Base-by-base conservation (phyloP, 495 filamentous ascomycete species). In the Parachaetomium inaequale region DNA sequence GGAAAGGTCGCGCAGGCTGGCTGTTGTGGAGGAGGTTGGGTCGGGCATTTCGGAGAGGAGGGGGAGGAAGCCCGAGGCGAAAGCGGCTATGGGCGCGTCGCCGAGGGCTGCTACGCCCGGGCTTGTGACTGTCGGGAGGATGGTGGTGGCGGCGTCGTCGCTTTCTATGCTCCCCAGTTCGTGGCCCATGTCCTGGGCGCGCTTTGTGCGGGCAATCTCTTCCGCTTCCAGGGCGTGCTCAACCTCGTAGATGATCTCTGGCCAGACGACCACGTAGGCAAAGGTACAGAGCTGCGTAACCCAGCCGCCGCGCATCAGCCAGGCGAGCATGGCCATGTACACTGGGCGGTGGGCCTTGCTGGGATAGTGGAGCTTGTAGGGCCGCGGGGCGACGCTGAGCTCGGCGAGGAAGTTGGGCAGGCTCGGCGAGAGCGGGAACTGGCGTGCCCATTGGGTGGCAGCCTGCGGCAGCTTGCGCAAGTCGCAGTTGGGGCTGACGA, bases 281-380 rank as follows among this genome's bases (percentile, higher is more conserved):
- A 93, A 98, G 15, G 89, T 90, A 58, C 93, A 86, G 2, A 98
- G 81, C 72, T 96, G 92, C 2, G 88, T 94, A 0, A 96, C 93
- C 88, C 93, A 96, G 28, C 92, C 91, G 58, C 90, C 88, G 55
- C 92, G 87, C 70, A 98, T 82, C 21, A 98, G 79, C 91, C 93
- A 98, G 14, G 90, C 92, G 7, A 98, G 78, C 69, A 98, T 96
- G 15, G 89, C 80, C 66, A 97, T 86, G 74, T 96, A 98, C 2
- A 86, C 84, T 29, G 85, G 82, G 34, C 93, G 90, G 73, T 97
- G 93, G 66, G 92, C 89, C 70, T 91, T 91, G 70, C 87, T 91
- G 7, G 94, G 95, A 50, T 92, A 92, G 64, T 94, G 86, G 50
- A 79, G 80, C 63, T 87, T 86, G 76, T 91, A 98, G 1, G 88